Conservation (phyloP, 2,329 filamentous ascomycete genomes). For the Exophiala sideris region DNA sequence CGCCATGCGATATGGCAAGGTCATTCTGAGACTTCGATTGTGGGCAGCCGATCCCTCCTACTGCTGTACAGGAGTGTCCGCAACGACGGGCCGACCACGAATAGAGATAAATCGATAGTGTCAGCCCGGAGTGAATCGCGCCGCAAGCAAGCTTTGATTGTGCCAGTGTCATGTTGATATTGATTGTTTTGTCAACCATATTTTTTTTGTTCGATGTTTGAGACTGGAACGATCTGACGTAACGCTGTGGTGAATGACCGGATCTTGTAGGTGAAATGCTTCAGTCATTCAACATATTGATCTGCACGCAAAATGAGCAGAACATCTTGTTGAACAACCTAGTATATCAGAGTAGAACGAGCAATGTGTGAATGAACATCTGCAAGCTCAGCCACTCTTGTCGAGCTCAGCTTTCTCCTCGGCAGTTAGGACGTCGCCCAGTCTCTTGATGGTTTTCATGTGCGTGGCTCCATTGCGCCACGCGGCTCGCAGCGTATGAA, state of each 20-base stretch:
- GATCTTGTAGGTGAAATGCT: conserved; percentile 3
- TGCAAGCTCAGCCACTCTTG: conserved; percentile 20
- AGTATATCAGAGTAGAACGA: conserved; percentile 1
- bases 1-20: background rate
- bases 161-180: no score
- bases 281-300: conserved; percentile 9
- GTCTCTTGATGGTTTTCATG: conserved; percentile 55
- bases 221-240: conserved; percentile 3
- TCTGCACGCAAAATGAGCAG: conserved; percentile 8
- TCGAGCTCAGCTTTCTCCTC: conserved; percentile 51
- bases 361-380: background rate
- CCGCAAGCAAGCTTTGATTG: no score
- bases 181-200: no score
- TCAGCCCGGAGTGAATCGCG: no score
- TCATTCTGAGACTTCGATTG: background rate
- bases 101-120: no score
- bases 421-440: conserved; percentile 51
- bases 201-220: no score
- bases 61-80: no score
- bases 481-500: conserved; percentile 51
- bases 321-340: conserved; percentile 10
- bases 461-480: conserved; percentile 55
- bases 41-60: no score
- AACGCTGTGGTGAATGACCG: conserved; percentile 1
- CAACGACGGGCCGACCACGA: no score